Evolutionary conservation across 371 early-diverging fungal species (phyloP), one percentile per base, ranked within the genome.

Genomic region (Nematocida parisii): DNA sequence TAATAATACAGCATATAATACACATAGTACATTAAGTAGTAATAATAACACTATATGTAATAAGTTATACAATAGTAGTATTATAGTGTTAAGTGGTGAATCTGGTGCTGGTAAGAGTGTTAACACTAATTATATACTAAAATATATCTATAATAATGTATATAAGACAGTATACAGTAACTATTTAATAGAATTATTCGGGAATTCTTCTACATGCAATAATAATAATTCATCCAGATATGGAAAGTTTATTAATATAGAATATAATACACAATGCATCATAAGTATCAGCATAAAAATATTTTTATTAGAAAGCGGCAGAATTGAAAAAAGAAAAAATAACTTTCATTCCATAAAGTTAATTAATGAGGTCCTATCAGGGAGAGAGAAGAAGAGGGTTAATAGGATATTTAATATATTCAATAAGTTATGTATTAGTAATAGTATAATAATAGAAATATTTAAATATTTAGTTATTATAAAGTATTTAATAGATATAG

Each of bases 231-330:
- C 92, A 50, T 90, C 90, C 46, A 89, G 93, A 52, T 92, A 88
- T 88, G 93, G 90, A n/a, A 87, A 90, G 72, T 93, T 92, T 86
- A 89, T 91, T 56, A 93, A 93, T 85, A 83, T 92, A 45, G 93
- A 93, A 88, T 95, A 94, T 84, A 90, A 90, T 84, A 90, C 89
- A 54, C 93, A 94, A 22, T 90, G 90, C n/a, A 90, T 96, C 80
- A 83, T 91, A 24, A 94, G 95, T 68, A 89, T 90, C 57, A 93
- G 93, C 86, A 85, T 91, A 2, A 88, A 95, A 50, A 90, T 92
- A 13, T 95, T 91, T 85, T 89, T 92, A 24, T 90, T 96, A 56
- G 95, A 97, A 84, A 89, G 91, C 56, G 86, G 89, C 67, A 88
- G 93, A 61, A 90, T 93, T 2, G 90, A 90, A 13, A 83, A 88